Evolutionary conservation across 2,329 filamentous ascomycete genomes (phyloP).

Genomic region (Rosellinia necatrix): DNA sequence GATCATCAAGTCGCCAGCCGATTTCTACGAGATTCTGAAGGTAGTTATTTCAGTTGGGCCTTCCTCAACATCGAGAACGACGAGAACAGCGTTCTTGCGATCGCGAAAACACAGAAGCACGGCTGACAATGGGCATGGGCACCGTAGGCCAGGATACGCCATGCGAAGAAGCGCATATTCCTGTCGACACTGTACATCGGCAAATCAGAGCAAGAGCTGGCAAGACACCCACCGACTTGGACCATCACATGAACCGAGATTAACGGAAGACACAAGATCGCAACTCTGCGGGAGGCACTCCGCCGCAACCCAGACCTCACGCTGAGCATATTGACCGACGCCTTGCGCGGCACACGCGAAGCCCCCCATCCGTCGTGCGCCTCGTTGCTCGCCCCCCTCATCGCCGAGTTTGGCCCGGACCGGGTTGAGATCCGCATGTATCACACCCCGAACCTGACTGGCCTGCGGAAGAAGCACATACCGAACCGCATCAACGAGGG

Average conservation of each 20-base stretch:
- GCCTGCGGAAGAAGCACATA: slow-evolving; percentile 79
- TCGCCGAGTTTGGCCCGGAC: slow-evolving; percentile 79
- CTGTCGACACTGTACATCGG: slow-evolving; percentile 97
- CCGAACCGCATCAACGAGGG: slow-evolving; percentile 95
- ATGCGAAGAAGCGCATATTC: slow-evolving; percentile 80
- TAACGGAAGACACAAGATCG: slow-evolving; percentile 57
- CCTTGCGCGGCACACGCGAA: slow-evolving; percentile 87
- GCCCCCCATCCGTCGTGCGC: slow-evolving; percentile 84
- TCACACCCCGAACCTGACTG: slow-evolving; percentile 94
- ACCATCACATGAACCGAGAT: slow-evolving; percentile 10
- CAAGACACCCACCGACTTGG: slow-evolving; percentile 40
- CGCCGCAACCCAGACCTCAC: slow-evolving; percentile 74
- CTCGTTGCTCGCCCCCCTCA: slow-evolving; percentile 82
- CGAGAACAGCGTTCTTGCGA: too few species aligned
- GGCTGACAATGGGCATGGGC: too few species aligned
- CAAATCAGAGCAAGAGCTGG: slow-evolving; percentile 86
- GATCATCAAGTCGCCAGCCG: slow-evolving; percentile 78
- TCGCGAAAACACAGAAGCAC: too few species aligned
- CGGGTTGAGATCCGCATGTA: slow-evolving; percentile 96
- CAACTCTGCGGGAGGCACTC: slow-evolving; percentile 76
- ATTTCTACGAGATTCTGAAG: slow-evolving; percentile 92
- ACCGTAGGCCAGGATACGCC: slow-evolving; percentile 74
- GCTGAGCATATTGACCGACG: slow-evolving; percentile 90
- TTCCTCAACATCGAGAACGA: background rate
- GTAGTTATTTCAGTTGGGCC: slow-evolving; percentile 48